phyloP scores from a whole-genome alignment of 2,329 filamentous ascomycete genomes.

The Colletotrichum chlorophyti region DNA sequence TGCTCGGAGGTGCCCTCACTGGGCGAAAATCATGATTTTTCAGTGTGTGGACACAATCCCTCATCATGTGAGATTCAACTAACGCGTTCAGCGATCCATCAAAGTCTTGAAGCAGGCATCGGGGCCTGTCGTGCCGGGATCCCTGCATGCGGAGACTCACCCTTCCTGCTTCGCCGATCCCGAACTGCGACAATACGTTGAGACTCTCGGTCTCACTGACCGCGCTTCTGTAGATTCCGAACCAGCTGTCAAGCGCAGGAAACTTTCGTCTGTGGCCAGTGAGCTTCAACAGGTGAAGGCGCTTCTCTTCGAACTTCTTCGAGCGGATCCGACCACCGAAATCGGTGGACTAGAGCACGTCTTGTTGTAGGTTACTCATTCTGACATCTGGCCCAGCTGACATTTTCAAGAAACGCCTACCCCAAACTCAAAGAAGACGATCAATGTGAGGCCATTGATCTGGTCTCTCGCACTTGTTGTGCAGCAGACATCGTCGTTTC shows the following conservation, averaged over 20 bases:
- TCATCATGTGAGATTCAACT: neutral
- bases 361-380: slow-evolving; percentile 52
- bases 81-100: slow-evolving; percentile 35
- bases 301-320: slow-evolving; percentile 38
- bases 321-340: slow-evolving; percentile 33
- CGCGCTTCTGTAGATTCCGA: slow-evolving; percentile 19
- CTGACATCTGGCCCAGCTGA: neutral
- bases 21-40: slow-evolving; percentile 46
- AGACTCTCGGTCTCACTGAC: slow-evolving; percentile 30
- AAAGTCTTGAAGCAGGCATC: slow-evolving; percentile 36
- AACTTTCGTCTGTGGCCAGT: slow-evolving; percentile 33
- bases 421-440: slow-evolving; percentile 52
- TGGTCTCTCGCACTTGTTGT: slow-evolving; percentile 65
- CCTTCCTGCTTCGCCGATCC: slow-evolving; percentile 35
- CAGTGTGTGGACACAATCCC: slow-evolving; percentile 39
- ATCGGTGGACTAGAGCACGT: slow-evolving; percentile 41
- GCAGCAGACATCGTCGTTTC: slow-evolving; percentile 51
- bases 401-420: slow-evolving; percentile 47
- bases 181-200: slow-evolving; percentile 33
- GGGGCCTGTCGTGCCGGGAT: slow-evolving; percentile 29
- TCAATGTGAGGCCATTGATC: slow-evolving; percentile 59
- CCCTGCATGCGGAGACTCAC: slow-evolving; percentile 29
- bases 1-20: slow-evolving; percentile 39
- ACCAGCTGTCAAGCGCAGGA: slow-evolving; percentile 40
- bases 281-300: slow-evolving; percentile 32